Conservation (phyloP, 441 rosid species). For the Erodium texanum region DNA sequence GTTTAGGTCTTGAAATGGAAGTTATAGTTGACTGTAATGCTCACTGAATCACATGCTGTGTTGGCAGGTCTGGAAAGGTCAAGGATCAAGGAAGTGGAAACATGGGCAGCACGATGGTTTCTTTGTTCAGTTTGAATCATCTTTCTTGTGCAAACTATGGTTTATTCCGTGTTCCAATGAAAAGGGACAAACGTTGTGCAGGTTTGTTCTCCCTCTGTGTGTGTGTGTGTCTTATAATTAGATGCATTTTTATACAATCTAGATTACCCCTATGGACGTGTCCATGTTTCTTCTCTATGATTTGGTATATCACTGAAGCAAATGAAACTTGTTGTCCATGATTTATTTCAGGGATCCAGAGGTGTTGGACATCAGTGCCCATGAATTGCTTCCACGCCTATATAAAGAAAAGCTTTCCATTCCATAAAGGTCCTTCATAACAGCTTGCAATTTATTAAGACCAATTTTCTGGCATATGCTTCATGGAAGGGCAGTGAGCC, state of each 20-base stretch:
- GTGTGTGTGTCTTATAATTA: neutral
- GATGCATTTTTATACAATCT: neutral
- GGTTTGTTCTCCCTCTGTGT: conserved; percentile 27
- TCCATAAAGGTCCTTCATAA: conserved; percentile 20
- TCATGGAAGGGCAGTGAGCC: conserved; percentile 6
- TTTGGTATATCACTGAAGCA: conserved; percentile 6
- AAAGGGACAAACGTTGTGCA: conserved; percentile 75
- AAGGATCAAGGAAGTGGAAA: conserved; percentile 95
- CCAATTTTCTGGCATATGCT: conserved; percentile 11
- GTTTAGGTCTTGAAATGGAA: neutral
- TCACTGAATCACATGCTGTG: conserved; percentile 13
- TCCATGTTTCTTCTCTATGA: conserved; percentile 1
- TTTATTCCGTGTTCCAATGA: conserved; percentile 71
- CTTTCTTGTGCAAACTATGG: conserved; percentile 60
- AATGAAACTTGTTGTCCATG: neutral
- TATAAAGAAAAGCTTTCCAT: conserved; percentile 48
- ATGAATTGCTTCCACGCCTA: conserved; percentile 74
- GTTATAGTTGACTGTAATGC: conserved; percentile 1
- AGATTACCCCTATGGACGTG: neutral
- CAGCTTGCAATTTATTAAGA: conserved; percentile 1
- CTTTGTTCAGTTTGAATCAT: conserved; percentile 82
- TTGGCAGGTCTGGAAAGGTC: conserved; percentile 93
- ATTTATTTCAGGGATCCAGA: conserved; percentile 66
- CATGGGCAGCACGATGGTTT: conserved; percentile 85
- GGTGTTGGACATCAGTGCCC: conserved; percentile 52